Conservation (phyloP, 2,329 filamentous ascomycete species). For the Cercospora sp. region DNA sequence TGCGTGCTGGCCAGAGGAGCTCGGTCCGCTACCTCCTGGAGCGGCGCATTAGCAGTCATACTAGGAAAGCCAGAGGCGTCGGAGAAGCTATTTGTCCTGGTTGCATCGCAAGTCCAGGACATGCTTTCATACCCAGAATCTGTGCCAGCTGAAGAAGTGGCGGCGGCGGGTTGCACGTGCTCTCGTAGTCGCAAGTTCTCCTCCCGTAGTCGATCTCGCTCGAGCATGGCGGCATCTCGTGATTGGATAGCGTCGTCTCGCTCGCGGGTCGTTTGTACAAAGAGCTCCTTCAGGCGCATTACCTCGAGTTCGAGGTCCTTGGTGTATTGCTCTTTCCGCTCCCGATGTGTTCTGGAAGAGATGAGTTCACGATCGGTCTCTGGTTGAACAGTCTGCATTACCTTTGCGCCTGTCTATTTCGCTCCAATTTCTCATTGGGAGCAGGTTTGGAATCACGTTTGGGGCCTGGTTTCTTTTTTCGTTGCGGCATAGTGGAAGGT, state of each 20-base stretch:
- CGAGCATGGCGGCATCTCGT: slow-evolving; percentile 20
- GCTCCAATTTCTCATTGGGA: slow-evolving; percentile 27
- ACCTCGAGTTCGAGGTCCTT: slow-evolving; percentile 30
- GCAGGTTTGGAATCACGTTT: slow-evolving; percentile 30
- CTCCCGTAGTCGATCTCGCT: slow-evolving; percentile 21
- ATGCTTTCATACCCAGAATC: slow-evolving; percentile 27
- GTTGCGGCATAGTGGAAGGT: slow-evolving; percentile 12
- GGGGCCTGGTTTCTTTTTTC: slow-evolving; percentile 29
- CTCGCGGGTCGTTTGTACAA: slow-evolving; percentile 21
- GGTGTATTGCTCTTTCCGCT: slow-evolving; percentile 31
- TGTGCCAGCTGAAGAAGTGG: slow-evolving; percentile 19
- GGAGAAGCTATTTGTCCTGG: slow-evolving; percentile 26
- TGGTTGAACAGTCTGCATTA: background rate
- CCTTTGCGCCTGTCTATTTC: slow-evolving; percentile 31
- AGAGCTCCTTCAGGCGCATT: slow-evolving; percentile 28
- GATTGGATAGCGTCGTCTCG: slow-evolving; percentile 22
- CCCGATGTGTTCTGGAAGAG: slow-evolving; percentile 26
- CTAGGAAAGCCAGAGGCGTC: slow-evolving; percentile 19
- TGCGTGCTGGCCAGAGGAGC: slow-evolving; percentile 11
- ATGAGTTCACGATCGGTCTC: background rate
- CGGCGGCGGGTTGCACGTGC: slow-evolving; percentile 14
- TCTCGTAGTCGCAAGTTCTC: slow-evolving; percentile 22
- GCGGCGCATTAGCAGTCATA: slow-evolving; percentile 20
- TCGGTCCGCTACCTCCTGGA: slow-evolving; percentile 16
- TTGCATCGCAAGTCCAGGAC: slow-evolving; percentile 23